Base-by-base conservation (phyloP, 768 basidiomycete species). In the Suillus subalutaceus region DNA sequence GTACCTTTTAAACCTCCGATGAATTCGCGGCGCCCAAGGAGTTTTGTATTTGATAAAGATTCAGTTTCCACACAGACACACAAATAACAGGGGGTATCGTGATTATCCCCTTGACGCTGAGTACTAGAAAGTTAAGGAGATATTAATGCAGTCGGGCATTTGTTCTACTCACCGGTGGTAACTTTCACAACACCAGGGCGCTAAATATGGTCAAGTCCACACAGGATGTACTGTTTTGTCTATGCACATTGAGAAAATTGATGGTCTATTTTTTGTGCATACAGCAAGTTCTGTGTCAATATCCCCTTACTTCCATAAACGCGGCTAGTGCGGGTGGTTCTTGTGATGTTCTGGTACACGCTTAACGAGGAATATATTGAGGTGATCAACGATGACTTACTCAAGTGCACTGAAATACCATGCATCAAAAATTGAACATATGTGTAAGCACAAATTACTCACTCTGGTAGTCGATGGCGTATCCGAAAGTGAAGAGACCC, bases 381-480 rank as follows among this genome's bases (percentile, higher is more conserved):
- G 26, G 12, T 6, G 4, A 26, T 5, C 20, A 67, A 62, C 37
- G 26, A 8, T 46, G 30, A 83, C 91, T 77, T 80, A 94, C 92
- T 94, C 83, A 93, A 78, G 76, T 94, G 92, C 90, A 93, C 92
- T 93, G 68, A 7, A 73, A 35, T 16, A 52, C 46, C 23, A 53
- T 9, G 65, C 66, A 64, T 69, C 62, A 68, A 68, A 62, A 59
- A 66, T 32, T 32, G 59, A 60, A 60, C 18, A 13, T 16, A 8
- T 2, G 52, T 58, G 59, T 60, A 48, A 20, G 32, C 10, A 4
- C 62, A 58, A 44, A 26, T 20, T 26, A 90, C 93, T 77, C 79
- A 94, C 93, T 92, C 80, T 94, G 89, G 77, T 94, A 95, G 81
- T 95, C 94, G 70, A 95, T 80, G 72, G 92, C 92, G 79, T 96